Conservation (phyloP, 1,284 basidiomycete species). For the Tremellales sp. region DNA sequence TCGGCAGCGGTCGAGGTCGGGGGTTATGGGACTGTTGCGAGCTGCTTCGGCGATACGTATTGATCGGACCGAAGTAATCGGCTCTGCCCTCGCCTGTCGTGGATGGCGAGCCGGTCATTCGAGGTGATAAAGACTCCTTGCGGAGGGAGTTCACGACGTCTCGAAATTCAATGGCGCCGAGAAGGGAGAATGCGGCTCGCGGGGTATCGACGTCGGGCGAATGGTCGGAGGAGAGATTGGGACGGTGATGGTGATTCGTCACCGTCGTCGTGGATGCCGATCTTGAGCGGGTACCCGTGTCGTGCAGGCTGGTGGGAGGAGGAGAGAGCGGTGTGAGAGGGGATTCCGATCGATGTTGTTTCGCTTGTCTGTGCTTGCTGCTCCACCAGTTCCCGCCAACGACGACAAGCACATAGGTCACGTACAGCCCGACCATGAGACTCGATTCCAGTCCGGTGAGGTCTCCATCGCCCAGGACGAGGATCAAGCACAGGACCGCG, state of each 20-base stretch:
- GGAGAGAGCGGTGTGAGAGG: background rate
- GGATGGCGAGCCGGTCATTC: conserved; percentile 1
- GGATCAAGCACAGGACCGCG: conserved; percentile 68
- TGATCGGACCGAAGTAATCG: conserved; percentile 24
- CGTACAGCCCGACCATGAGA: conserved; percentile 69
- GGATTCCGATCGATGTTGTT: background rate
- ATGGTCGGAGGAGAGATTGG: conserved; percentile 5
- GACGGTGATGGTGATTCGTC: conserved; percentile 2
- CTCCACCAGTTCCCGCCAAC: conserved; percentile 72
- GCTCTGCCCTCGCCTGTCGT: conserved; percentile 2
- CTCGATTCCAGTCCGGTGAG: conserved; percentile 72
- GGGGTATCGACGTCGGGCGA: conserved; percentile 34
- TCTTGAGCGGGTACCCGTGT: background rate
- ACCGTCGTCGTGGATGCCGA: conserved; percentile 1
- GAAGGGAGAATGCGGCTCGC: conserved; percentile 64
- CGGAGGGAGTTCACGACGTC: conserved; percentile 79
- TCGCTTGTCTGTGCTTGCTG: conserved; percentile 50
- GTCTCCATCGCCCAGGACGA: conserved; percentile 72
- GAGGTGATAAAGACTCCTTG: conserved; percentile 37
- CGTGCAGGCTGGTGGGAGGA: background rate
- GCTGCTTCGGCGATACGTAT: conserved; percentile 12
- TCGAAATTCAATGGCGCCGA: conserved; percentile 89
- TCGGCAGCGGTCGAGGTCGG: background rate
- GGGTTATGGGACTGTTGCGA: conserved; percentile 6
- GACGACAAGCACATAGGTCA: conserved; percentile 73